Base-by-base conservation (phyloP, 768 basidiomycete genomes). In the Austroboletus festivus region DNA sequence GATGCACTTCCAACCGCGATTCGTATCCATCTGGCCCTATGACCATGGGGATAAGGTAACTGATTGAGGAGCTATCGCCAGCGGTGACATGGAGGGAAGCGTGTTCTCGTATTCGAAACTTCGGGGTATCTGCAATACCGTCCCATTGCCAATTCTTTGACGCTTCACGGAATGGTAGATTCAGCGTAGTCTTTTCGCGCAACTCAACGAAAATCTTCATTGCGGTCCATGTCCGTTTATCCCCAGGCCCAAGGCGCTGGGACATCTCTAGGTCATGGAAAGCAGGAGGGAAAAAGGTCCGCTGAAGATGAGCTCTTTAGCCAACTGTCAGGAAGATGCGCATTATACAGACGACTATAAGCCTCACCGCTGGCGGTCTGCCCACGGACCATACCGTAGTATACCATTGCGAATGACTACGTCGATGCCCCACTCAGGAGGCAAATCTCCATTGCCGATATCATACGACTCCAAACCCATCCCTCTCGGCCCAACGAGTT, bases 101-200 rank as follows among this genome's bases (percentile, higher is more conserved):
- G 30, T 83, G 71, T 64, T 86, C 83, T 44, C 85, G 77, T 53
- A 76, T 76, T 45, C 75, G 76, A 24, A 74, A 75, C 47, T 78
- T 75, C 1, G 77, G 78, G 16, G 76, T 56, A 18, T 77, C 70
- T 6, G 62, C 60, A 26, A 72, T 58, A 26, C 82, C 83, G 63
- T 97, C 95, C 85, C 87, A 97, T 63, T 85, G 82, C 95, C 95
- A 98, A 65, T 97, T 88, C 86, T 98, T 97, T 0, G 93, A 96
- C 1, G 83, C 68, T 68, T 98, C 95, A 10, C 93, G 81, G 48
- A 94, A 94, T 3, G 95, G 95, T n/a, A 96, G 72, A 35, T 89
- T 78, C 10, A 97, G 60, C 0, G 79, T 82, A 0, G 90, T 89
- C 21, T 84, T 79, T 42, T 88, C 86, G 9, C 82, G 76, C 37